Conservation (phyloP, 441 rosid genomes). For the Brassica hybrid region DNA sequence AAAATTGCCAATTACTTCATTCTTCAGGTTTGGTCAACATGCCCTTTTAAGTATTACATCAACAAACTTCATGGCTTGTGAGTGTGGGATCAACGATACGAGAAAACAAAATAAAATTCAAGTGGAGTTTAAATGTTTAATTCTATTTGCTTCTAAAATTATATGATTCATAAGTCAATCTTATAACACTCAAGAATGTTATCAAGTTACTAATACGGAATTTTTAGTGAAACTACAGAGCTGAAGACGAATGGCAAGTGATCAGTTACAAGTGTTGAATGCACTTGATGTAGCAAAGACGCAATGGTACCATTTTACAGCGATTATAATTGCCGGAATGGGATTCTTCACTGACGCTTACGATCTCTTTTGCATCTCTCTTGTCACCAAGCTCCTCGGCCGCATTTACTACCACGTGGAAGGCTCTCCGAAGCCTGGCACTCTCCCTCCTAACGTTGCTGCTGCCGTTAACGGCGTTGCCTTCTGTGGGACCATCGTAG, state of each 20-base stretch:
- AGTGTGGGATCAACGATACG: slow-evolving; percentile 3
- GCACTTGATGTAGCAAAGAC: background rate
- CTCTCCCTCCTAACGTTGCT: background rate
- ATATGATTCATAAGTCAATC: background rate
- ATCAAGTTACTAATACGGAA: background rate
- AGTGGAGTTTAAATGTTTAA: slow-evolving; percentile 6
- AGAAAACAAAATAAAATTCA: background rate
- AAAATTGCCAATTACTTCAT: background rate
- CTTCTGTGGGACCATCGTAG: background rate
- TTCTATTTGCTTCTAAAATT: slow-evolving; percentile 2
- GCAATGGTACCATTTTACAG: background rate
- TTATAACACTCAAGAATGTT: background rate
- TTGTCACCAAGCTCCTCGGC: background rate
- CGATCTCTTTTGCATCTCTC: background rate
- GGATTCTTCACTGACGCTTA: background rate
- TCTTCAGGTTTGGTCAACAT: background rate
- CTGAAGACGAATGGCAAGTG: background rate
- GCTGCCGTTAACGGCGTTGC: background rate
- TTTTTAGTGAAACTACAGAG: background rate
- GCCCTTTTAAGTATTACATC: background rate
- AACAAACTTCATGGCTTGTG: background rate
- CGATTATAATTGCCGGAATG: background rate
- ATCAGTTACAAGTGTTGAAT: background rate
- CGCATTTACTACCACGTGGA: background rate
- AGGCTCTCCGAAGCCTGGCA: background rate